phyloP scores from a whole-genome alignment of 1,284 basidiomycete genomes.

The Hortiboletus rubellus region DNA sequence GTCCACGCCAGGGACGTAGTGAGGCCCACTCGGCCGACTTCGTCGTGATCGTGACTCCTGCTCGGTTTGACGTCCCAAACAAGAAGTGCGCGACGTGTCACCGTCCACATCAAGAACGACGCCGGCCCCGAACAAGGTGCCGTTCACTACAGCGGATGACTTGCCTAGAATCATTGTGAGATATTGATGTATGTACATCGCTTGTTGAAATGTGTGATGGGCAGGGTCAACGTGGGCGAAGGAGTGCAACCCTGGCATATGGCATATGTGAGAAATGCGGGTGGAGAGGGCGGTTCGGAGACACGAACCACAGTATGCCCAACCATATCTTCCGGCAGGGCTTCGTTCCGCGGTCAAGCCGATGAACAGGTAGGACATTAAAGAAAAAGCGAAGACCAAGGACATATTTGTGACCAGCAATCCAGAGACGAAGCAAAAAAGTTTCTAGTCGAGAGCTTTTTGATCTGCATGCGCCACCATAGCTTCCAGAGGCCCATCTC shows the following conservation, averaged over 20 bases:
- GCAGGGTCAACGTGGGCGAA: slow-evolving; percentile 48
- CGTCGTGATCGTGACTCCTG: slow-evolving; percentile 40
- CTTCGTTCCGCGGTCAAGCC: slow-evolving; percentile 38
- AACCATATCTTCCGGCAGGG: slow-evolving; percentile 36
- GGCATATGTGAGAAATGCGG: not conserved
- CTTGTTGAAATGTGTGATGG: slow-evolving; percentile 49
- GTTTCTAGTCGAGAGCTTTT: slow-evolving; percentile 30
- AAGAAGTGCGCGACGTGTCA: slow-evolving; percentile 49
- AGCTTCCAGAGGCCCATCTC: slow-evolving; percentile 45
- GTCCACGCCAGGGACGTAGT: slow-evolving; percentile 44
- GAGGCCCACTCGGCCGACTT: slow-evolving; percentile 36
- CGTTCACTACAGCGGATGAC: slow-evolving; percentile 47
- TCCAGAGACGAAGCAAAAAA: slow-evolving; percentile 47
- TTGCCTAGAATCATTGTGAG: slow-evolving; percentile 22
- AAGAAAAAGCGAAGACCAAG: slow-evolving; percentile 41
- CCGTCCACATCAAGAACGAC: slow-evolving; percentile 56
- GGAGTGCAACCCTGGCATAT: slow-evolving; percentile 43
- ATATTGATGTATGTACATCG: slow-evolving; percentile 45
- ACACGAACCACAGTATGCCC: slow-evolving; percentile 43
- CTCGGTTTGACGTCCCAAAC: slow-evolving; percentile 37
- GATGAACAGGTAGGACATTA: not conserved
- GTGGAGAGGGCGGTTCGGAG: not conserved
- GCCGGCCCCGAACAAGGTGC: slow-evolving; percentile 47
- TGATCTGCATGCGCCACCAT: slow-evolving; percentile 41
- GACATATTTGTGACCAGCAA: slow-evolving; percentile 43